These are phyloP conservation scores for Chiua sp. DNA, from an alignment of 1,284 basidiomycete genomes.

Conservation along the genomic window DNA sequence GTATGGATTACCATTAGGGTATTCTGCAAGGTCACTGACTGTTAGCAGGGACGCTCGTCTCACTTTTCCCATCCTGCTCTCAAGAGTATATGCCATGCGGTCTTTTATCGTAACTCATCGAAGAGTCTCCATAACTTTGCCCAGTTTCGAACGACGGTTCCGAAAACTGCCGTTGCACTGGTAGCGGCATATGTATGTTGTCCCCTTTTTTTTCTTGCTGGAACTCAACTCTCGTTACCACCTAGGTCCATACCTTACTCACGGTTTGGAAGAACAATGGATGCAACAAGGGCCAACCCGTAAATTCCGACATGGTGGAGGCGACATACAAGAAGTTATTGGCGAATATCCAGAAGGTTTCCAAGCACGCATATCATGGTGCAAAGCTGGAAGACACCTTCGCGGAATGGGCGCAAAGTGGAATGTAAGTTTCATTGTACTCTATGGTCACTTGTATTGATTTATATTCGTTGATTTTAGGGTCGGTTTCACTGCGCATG, in stretches of 20 bases:
- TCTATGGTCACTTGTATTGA: not conserved
- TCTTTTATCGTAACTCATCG: not conserved
- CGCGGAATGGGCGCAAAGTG: not conserved
- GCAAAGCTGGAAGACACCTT: not conserved
- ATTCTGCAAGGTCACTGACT: no score
- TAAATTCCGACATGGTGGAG: not conserved
- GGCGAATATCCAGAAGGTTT: not conserved
- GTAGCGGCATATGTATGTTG: not conserved
- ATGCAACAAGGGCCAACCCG: not conserved
- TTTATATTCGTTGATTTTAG: not conserved
- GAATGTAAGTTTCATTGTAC: not conserved
- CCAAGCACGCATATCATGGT: no score
- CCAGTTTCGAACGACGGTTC: not conserved
- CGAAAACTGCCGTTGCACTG: not conserved
- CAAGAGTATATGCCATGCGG: not conserved
- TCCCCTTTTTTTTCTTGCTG: no score
- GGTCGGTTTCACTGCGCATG: not conserved
- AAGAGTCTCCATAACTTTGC: not conserved
- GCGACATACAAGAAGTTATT: not conserved
- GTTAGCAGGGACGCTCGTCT: not conserved
- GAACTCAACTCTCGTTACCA: no score
- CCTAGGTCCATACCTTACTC: not conserved
- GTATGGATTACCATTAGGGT: no score
- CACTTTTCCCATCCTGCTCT: not conserved
- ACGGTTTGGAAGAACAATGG: not conserved